These are phyloP conservation scores for Pyricularia pennisetigena DNA, from an alignment of 2,329 filamentous ascomycete species.

Conservation along the genomic window DNA sequence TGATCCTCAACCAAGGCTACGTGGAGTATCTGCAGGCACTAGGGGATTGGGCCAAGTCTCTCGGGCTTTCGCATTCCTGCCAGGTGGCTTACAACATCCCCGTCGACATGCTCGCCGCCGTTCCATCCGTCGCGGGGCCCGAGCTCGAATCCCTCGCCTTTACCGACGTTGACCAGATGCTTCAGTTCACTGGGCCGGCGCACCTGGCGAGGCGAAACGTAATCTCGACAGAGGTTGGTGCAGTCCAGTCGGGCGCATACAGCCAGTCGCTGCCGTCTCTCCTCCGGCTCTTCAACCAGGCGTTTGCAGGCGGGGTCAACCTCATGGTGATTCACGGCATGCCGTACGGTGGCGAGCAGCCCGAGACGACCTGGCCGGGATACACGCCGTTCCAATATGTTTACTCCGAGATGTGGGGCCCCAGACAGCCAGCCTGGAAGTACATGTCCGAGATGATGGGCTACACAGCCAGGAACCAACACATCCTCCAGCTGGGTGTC, in stretches of 20 bases:
- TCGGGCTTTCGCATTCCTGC: slow-evolving; percentile 24
- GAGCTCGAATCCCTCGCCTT: slow-evolving; percentile 30
- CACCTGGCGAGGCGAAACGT: slow-evolving; percentile 25
- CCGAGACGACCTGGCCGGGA: slow-evolving; percentile 37
- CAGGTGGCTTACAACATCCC: slow-evolving; percentile 30
- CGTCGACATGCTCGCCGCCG: slow-evolving; percentile 28
- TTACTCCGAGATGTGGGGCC: slow-evolving; percentile 28
- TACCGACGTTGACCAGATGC: slow-evolving; percentile 25
- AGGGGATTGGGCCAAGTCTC: slow-evolving; percentile 18
- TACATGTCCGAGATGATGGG: slow-evolving; percentile 24
- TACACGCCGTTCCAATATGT: slow-evolving; percentile 31
- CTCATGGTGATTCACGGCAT: slow-evolving; percentile 33
- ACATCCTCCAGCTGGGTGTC: slow-evolving; percentile 25
- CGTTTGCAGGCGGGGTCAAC: slow-evolving; percentile 29
- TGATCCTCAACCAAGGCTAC: slow-evolving; percentile 9
- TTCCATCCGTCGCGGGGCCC: slow-evolving; percentile 26
- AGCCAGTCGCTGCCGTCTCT: slow-evolving; percentile 16
- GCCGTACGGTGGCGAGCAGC: slow-evolving; percentile 28
- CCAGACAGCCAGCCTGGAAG: slow-evolving; percentile 29
- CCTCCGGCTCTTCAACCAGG: slow-evolving; percentile 24
- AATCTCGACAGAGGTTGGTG: slow-evolving; percentile 28
- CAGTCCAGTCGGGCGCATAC: slow-evolving; percentile 15
- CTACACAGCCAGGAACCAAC: slow-evolving; percentile 26
- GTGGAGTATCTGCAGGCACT: slow-evolving; percentile 20
- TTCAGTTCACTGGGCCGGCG: slow-evolving; percentile 27